Evolutionary conservation across 225 moss, liverwort and hornwort species (phyloP).

Genomic region (Climacium dendroides): DNA sequence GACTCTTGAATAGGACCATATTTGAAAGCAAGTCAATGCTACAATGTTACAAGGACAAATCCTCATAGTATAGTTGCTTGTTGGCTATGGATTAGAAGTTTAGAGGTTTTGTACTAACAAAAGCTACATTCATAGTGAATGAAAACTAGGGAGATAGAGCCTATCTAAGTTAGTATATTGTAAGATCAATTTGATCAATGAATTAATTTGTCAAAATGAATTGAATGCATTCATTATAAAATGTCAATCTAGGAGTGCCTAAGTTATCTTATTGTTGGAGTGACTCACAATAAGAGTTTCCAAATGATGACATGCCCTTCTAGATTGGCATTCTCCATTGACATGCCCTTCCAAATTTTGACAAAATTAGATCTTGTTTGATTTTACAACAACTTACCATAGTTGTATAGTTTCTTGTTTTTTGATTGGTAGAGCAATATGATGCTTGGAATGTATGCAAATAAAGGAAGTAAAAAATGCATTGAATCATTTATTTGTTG

Average conservation of each 20-base stretch:
- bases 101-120: no score
- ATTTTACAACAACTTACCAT: neutral
- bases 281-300: neutral
- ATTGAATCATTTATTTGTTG: no score
- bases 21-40: no score
- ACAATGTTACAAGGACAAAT: no score
- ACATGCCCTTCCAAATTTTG: neutral
- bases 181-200: neutral
- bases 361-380: neutral
- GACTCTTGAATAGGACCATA: no score
- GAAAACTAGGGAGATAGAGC: neutral
- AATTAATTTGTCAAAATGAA: neutral
- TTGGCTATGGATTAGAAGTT: no score
- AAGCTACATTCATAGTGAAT: no score
- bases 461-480: no score
- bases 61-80: no score
- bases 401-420: neutral
- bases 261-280: neutral
- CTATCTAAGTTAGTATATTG: neutral
- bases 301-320: neutral
- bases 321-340: neutral
- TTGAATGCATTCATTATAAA: neutral
- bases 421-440: neutral
- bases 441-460: neutral
- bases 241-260: neutral